Base-by-base conservation (phyloP, 768 basidiomycete genomes). In the Serendipita sp. region DNA sequence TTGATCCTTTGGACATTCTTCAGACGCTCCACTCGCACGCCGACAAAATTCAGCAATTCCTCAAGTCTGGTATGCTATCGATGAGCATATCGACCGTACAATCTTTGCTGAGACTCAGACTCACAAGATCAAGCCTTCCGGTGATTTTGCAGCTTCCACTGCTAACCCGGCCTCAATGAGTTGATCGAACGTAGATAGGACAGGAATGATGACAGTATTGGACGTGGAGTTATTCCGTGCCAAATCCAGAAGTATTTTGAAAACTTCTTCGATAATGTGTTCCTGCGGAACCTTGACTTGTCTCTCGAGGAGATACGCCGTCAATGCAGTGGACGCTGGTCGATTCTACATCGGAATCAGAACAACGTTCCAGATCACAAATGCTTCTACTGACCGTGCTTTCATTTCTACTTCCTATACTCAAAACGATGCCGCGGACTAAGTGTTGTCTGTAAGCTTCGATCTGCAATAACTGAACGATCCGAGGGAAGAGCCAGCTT, bases 1-100 rank as follows among this genome's bases (percentile, higher is more conserved):
- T 80, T 77, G 24, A 96, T 83, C 62, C 95, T 75, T 67, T 86
- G 86, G n/a, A 90, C 74, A 65, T 82, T 95, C 74, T 92, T 96
- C 62, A 93, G 71, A 30, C 80, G 81, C 16, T 76, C 73, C 9
- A 88, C 76, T 69, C 86, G 85, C 68, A 75, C 82, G 17, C 81
- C 78, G 30, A 80, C 77, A 56, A 90, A 72, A 11, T 75, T 68
- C 31, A 88, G 72, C 61, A 91, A 70, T 14, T 72, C 70, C 33
- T 75, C 71, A 38, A 89, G 69, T 58, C 87, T 90, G 66, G 7
- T 64, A 56, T 64, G 48, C 48, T 62, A 5, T 24, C 64, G 65
- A 61, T 48, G 63, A 63, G 45, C 31, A 7, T 38, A 62, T 16
- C 65, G 62, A 45, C 63, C 61, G 43, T 51, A 65, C 4, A 1